Evolutionary conservation across 2,329 filamentous ascomycete genomes (phyloP), one percentile per base, ranked within the genome.

Genomic region (Geoglossum cookeanum): DNA sequence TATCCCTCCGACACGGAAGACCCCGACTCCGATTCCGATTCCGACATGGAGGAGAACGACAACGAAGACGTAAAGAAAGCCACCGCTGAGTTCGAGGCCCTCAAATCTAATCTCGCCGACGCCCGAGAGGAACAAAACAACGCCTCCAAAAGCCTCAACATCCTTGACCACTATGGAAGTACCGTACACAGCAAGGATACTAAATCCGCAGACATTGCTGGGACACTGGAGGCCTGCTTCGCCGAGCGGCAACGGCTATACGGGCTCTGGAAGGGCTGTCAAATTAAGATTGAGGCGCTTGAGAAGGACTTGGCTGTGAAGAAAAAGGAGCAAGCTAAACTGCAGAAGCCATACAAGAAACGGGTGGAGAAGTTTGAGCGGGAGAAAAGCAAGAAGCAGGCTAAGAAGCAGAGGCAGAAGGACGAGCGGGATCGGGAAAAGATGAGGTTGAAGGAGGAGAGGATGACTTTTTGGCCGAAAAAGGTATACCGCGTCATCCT

Each of bases 1-100:
- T 78, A 79, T 60, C 74, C 76, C 0, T 48, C 59, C 0, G 60
- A 62, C 15, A 17, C 22, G 11, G 60, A 63, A 8, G 72, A 75
- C 9, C 70, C 69, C 0, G 70, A 75, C 29, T 64, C 66, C 1
- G 70, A 71, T 11, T 65, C 68, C 1, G 55, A 58, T 1, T 29
- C 47, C 15, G 62, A 64, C 3, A 59, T 65, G 4, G 64, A 67
- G 58, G 47, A 60, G 29, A 35, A 59, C 29, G 56, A 58, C 6
- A 61, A 64, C 9, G 64, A 66, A 0, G 60, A 63, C 2, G 65
- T 65, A 35, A 61, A 4, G 59, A 63, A 51, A 67, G 65, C 4
- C 60, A 63, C 15, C 11, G 61, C 62, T n/a, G 58, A 60, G 7
- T 62, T 60, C 6, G 59, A 62, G 0, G 58, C 61, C 15, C 63